Conservation (phyloP, 495 filamentous ascomycete species). For the Immersiella caudata region DNA sequence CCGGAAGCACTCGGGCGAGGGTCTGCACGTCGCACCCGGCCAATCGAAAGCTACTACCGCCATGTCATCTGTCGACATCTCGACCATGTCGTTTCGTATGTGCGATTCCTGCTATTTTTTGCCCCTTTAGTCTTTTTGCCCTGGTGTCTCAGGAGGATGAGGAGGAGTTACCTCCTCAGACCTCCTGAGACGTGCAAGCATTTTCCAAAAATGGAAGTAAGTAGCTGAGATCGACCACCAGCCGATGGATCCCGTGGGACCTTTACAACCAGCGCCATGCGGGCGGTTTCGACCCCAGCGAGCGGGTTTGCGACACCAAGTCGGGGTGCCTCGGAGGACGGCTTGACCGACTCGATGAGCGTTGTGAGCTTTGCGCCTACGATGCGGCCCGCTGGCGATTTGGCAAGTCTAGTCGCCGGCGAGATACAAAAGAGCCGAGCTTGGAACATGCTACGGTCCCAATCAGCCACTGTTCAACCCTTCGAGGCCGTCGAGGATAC, state of each 20-base stretch:
- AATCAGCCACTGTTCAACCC: constrained; percentile 60
- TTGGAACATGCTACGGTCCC: constrained; percentile 61
- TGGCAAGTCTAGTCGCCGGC: constrained; percentile 81
- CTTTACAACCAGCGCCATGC: constrained; percentile 52
- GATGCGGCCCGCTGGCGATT: constrained; percentile 69
- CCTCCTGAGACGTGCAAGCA: no score
- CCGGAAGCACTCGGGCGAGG: constrained; percentile 32
- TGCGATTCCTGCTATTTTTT: no score
- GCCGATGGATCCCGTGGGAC: constrained; percentile 66
- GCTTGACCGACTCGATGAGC: constrained; percentile 75
- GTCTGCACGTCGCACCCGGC: constrained; percentile 44
- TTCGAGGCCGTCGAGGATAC: constrained; percentile 51
- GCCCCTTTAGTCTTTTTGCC: no score
- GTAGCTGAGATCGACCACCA: no score
- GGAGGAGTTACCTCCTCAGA: no score
- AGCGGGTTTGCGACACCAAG: constrained; percentile 39
- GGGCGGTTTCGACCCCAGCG: constrained; percentile 38
- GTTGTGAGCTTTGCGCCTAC: constrained; percentile 81
- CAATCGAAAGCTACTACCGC: constrained; percentile 82
- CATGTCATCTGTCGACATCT: constrained; percentile 74
- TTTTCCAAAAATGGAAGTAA: no score
- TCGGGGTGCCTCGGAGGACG: constrained; percentile 24
- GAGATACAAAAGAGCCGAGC: constrained; percentile 61
- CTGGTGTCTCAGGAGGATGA: no score
- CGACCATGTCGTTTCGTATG: constrained; percentile 69